Conservation (phyloP, 176 grass and related monocot species). For the Triticum turgidum region DNA sequence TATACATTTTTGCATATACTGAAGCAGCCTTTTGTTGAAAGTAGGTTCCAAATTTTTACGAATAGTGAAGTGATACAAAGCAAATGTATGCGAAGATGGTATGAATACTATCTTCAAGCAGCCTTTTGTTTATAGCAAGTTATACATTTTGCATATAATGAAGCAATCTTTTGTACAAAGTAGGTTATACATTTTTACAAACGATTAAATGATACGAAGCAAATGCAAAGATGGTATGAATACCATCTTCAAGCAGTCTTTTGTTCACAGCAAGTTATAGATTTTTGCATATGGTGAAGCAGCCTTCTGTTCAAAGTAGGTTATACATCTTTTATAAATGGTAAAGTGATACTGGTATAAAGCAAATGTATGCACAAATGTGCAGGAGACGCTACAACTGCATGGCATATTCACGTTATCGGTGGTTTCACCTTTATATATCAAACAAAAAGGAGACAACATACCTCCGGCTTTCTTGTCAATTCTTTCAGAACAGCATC, state of each 20-base stretch:
- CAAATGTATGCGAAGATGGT: too few species aligned
- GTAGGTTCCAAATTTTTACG: neutral
- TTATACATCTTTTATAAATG: neutral
- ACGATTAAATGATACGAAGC: neutral
- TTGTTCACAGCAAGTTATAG: neutral
- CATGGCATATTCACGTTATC: constrained; percentile 19
- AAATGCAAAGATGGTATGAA: constrained; percentile 10
- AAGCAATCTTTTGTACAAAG: neutral
- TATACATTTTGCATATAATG: too few species aligned
- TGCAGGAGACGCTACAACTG: neutral
- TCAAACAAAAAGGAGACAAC: constrained; percentile 17
- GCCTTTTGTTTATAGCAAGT: too few species aligned
- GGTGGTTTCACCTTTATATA: neutral
- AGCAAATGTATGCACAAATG: neutral
- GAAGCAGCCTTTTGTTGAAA: neutral
- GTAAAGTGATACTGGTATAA: neutral
- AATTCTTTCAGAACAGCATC: constrained; percentile 91
- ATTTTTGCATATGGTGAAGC: neutral
- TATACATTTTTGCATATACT: neutral
- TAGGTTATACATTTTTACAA: constrained; percentile 6
- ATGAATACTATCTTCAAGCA: too few species aligned
- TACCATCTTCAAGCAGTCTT: constrained; percentile 19
- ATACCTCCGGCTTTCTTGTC: constrained; percentile 85
- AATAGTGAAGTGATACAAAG: neutral
- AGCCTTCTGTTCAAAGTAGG: neutral